Conservation (phyloP, 805 yeast species). For the Lipomyces kockii region DNA sequence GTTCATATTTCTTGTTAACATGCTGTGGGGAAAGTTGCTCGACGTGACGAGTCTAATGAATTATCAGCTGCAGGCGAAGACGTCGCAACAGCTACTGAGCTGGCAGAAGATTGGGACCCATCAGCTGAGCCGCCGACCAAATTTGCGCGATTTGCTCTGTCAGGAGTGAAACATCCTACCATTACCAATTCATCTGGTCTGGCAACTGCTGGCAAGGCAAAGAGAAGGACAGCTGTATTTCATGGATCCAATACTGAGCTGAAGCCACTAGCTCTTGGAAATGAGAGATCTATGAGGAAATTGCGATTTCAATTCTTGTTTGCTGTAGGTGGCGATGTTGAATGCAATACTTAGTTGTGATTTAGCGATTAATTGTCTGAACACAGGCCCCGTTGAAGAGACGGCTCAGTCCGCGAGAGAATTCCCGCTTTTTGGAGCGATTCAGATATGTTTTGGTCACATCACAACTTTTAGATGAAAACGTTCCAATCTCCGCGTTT, state of each 20-base stretch:
- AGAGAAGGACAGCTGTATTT: neutral
- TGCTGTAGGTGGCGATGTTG: conserved; percentile 21
- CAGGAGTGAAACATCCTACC: neutral
- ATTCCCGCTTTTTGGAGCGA: conserved; percentile 52
- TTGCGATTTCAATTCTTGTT: conserved; percentile 30
- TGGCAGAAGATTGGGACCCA: conserved; percentile 13
- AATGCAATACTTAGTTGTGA: neutral
- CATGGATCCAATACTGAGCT: conserved; percentile 5
- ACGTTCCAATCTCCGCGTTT: conserved; percentile 20
- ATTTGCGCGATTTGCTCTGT: conserved; percentile 10
- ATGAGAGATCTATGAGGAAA: conserved; percentile 22
- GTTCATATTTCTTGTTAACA: neutral
- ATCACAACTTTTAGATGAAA: conserved; percentile 54
- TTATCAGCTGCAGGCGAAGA: conserved; percentile 24
- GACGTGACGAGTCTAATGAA: neutral
- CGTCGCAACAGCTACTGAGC: conserved; percentile 10
- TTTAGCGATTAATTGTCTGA: neutral
- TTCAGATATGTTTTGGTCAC: conserved; percentile 57
- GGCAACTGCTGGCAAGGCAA: neutral
- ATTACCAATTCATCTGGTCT: neutral
- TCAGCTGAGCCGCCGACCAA: conserved; percentile 7
- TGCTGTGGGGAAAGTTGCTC: neutral
- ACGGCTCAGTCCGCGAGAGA: conserved; percentile 39
- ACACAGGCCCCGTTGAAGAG: conserved; percentile 27
- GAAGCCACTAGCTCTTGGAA: conserved; percentile 20